phyloP scores from a whole-genome alignment of 345 rosid species.

The Gossypium herbaceum region DNA sequence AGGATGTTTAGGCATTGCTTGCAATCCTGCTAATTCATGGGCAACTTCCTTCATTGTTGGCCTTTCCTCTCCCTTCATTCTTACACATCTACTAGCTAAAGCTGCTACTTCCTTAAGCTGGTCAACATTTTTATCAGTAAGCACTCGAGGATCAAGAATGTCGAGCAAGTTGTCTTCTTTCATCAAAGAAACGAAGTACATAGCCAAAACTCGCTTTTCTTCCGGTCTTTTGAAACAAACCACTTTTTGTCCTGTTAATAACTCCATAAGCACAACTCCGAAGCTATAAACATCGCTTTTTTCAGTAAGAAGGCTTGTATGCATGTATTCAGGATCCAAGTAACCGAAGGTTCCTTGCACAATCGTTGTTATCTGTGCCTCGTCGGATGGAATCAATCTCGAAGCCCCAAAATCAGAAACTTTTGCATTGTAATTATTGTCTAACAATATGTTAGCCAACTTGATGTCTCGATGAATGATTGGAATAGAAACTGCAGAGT shows the following conservation, averaged over 20 bases:
- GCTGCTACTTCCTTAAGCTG: conserved; percentile 8
- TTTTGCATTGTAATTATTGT: not conserved
- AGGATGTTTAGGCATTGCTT: not conserved
- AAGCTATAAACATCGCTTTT: not conserved
- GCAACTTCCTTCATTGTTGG: conserved; percentile 13
- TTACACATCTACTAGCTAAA: conserved; percentile 12
- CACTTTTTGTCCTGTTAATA: conserved; percentile 4
- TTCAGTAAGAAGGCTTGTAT: not conserved
- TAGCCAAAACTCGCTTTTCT: not conserved
- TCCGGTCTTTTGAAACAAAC: not conserved
- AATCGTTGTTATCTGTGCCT: not conserved
- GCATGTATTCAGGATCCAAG: conserved; percentile 7
- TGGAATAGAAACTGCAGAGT: conserved; percentile 33
- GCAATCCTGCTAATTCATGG: conserved; percentile 13
- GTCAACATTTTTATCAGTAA: not conserved
- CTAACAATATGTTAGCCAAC: conserved; percentile 6
- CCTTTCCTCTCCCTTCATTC: conserved; percentile 12
- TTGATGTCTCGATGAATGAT: conserved; percentile 42
- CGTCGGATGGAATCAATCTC: not conserved
- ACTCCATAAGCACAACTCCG: not conserved
- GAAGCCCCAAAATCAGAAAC: conserved; percentile 7
- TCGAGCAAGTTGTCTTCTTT: conserved; percentile 6
- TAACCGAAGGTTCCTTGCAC: not conserved
- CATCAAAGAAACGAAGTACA: conserved; percentile 10
- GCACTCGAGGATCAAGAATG: not conserved